A percentile compares a stretch with the other conserved stretches of the same genome.
Conservation (phyloP, 2,329 filamentous ascomycete genomes). For the Botrytis aclada region DNA sequence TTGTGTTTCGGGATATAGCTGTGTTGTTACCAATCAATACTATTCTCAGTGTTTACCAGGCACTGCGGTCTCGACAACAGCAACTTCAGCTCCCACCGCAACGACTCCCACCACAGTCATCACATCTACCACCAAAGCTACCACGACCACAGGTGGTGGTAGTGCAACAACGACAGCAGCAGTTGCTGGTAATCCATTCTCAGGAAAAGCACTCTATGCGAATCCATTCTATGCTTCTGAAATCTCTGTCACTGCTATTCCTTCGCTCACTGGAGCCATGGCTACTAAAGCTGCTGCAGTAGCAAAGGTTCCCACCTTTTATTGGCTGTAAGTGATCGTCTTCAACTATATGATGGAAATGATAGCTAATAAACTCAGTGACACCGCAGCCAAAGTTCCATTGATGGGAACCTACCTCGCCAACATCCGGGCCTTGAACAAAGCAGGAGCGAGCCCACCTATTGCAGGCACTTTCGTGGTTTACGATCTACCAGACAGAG, state of each 20-base stretch:
- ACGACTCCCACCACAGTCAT: slow-evolving; percentile 20
- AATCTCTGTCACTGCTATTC: slow-evolving; percentile 55
- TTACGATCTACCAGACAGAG: slow-evolving; percentile 61
- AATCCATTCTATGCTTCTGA: slow-evolving; percentile 54
- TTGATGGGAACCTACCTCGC: slow-evolving; percentile 46
- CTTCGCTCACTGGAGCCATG: slow-evolving; percentile 55
- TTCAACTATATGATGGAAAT: not conserved
- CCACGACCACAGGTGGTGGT: slow-evolving; percentile 17
- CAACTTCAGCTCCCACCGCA: slow-evolving; percentile 23
- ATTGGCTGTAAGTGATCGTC: slow-evolving; percentile 47
- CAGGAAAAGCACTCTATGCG: slow-evolving; percentile 48
- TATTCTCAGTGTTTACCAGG: slow-evolving; percentile 37
- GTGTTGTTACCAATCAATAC: slow-evolving; percentile 28
- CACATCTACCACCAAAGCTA: slow-evolving; percentile 10
- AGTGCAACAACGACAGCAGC: slow-evolving; percentile 32
- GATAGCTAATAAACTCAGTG: slow-evolving; percentile 28
- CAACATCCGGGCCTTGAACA: slow-evolving; percentile 48
- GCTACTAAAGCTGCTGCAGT: slow-evolving; percentile 49
- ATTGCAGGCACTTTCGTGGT: slow-evolving; percentile 54
- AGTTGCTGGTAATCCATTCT: slow-evolving; percentile 52
- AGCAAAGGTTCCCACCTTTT: slow-evolving; percentile 50
- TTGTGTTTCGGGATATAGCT: slow-evolving; percentile 34
- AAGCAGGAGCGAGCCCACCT: slow-evolving; percentile 46
- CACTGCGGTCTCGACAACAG: slow-evolving; percentile 23
- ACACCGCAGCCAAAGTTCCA: slow-evolving; percentile 49